Conservation (phyloP, 73 alveolate species). For the Paramecium sexaurelia region DNA sequence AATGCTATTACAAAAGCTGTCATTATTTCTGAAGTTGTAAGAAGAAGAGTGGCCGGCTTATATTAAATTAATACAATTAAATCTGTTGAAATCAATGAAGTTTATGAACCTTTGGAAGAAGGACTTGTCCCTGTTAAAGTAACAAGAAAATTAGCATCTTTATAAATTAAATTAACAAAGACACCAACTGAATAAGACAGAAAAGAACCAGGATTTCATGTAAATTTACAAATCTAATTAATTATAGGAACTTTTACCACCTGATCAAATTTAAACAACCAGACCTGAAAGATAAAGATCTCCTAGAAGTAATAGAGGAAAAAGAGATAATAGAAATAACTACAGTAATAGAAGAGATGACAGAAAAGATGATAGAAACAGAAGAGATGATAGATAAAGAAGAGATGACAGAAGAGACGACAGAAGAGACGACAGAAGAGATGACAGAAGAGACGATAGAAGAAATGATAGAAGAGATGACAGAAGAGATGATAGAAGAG, state of each 20-base stretch:
- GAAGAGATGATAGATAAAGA: not conserved
- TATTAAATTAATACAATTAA: not conserved
- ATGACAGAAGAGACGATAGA: not conserved
- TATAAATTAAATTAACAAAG: not conserved
- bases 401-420: not conserved
- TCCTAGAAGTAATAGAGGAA: not conserved
- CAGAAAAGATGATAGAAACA: not conserved
- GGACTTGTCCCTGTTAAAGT: not conserved
- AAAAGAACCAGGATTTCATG: not conserved
- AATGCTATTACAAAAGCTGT: constrained; percentile 34
- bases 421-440: not conserved
- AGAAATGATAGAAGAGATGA: not conserved
- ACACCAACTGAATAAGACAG: not conserved
- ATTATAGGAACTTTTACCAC: not conserved
- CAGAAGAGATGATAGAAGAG: not conserved
- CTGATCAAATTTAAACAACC: not conserved
- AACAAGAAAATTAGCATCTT: constrained; percentile 1
- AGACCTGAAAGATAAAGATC: not conserved
- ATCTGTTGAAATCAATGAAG: constrained; percentile 17
- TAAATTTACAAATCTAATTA: not conserved
- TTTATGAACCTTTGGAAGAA: not conserved
- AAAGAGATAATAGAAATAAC: not conserved
- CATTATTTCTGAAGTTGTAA: not conserved
- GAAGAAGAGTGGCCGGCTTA: constrained; percentile 36
- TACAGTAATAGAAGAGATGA: not conserved